Base-by-base conservation (phyloP, 805 yeast genomes). In the Kodamaea laetipori region DNA sequence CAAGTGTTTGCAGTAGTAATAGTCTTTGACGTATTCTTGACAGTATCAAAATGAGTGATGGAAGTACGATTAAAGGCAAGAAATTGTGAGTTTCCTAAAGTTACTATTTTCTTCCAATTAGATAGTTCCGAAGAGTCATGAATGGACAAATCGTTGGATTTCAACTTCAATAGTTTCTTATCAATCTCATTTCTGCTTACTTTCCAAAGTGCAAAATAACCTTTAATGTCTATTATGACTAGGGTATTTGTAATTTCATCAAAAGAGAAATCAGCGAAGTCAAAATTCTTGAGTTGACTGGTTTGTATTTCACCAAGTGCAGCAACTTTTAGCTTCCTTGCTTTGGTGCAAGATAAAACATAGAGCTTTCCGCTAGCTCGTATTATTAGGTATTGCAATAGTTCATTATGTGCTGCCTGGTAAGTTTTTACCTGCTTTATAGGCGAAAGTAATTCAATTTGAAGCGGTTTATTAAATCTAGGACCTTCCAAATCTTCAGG, bases 111-210 rank as follows among this genome's bases (percentile, higher is more conserved):
- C 47, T 76, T 81, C 73, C 83, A 81, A 24, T 67, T 66, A 0
- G 88, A 82, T 1, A 81, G 50, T 42, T 81, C 86, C 1, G 63
- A 64, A 0, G 75, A 68, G 47, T 78, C 79, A 39, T 64, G 56
- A 8, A 70, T 57, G 11, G 41, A 18, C 3, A 43, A 18, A 6
- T 21, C 17, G 12, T 31, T 4, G 1, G 39, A 16, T 4, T 24
- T 25, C 4, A 21, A 8, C 8, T 12, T 23, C 4, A 25, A 12
- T 3, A 12, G 3, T 5, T 16, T 26, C 13, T 31, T 41, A 4
- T 26, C 37, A 9, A 21, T 26, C 6, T 38, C 18, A 17, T 19
- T 33, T 23, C 17, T 12, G 16, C 31, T 26, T 11, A 66, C 46
- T 11, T 54, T 51, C 55, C 74, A 74, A 1, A 74, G 33, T 2